phyloP scores from a whole-genome alignment of 805 yeast species.

The Myxozyma mucilagina region DNA sequence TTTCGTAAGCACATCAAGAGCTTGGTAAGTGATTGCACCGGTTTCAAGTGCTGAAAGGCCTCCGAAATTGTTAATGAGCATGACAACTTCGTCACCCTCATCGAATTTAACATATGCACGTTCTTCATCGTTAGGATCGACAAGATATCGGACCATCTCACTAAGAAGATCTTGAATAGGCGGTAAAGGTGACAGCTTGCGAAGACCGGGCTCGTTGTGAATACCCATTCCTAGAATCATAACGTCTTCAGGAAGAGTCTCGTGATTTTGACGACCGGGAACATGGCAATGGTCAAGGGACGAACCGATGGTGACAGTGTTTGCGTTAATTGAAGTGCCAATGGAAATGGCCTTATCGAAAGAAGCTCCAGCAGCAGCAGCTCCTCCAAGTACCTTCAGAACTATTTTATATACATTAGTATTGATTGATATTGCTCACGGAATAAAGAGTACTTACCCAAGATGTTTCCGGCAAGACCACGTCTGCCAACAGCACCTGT shows the following conservation, averaged over 20 bases:
- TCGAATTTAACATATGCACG: slow-evolving; percentile 75
- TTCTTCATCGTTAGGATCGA: slow-evolving; percentile 67
- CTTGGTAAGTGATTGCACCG: slow-evolving; percentile 45
- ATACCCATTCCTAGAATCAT: slow-evolving; percentile 94
- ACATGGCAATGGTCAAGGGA: slow-evolving; percentile 86
- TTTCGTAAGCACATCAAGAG: slow-evolving; percentile 40
- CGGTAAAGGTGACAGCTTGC: slow-evolving; percentile 66
- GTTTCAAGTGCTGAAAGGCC: slow-evolving; percentile 82
- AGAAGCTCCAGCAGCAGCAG: slow-evolving; percentile 49
- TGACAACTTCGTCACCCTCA: slow-evolving; percentile 62
- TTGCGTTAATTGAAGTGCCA: slow-evolving; percentile 62
- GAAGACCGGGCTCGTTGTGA: slow-evolving; percentile 90
- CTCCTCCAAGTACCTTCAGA: slow-evolving; percentile 82
- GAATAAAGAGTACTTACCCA: slow-evolving; percentile 36
- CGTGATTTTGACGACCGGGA: slow-evolving; percentile 68
- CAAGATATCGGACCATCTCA: slow-evolving; percentile 59
- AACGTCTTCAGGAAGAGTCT: slow-evolving; percentile 56
- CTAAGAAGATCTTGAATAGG: slow-evolving; percentile 58
- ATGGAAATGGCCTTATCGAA: slow-evolving; percentile 57
- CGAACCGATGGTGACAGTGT: slow-evolving; percentile 82
- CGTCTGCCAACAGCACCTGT: slow-evolving; percentile 92
- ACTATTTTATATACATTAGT: slow-evolving; percentile 41
- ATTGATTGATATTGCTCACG: not conserved
- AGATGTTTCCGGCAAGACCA: slow-evolving; percentile 87
- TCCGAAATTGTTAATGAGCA: slow-evolving; percentile 82